Conservation (phyloP, 75 land plant genomes). For the Cunninghamia lanceolata region DNA sequence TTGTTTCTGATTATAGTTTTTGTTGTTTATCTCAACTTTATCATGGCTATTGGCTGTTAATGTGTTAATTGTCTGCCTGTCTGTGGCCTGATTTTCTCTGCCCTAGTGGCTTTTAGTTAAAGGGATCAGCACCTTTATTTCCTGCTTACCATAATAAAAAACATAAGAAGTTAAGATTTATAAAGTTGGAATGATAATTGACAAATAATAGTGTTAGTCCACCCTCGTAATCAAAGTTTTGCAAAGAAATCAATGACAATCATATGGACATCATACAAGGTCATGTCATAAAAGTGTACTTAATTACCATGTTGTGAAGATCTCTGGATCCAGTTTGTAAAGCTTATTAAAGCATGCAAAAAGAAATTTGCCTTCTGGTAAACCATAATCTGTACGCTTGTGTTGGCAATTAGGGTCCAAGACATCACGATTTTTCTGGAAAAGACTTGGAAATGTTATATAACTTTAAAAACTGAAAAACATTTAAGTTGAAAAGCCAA, state of each 20-base stretch:
- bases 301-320: slow-evolving; percentile 86
- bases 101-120: too few species aligned
- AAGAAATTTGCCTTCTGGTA: slow-evolving; percentile 92
- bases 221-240: not conserved
- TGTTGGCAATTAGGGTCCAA: slow-evolving; percentile 70
- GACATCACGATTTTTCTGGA: slow-evolving; percentile 92
- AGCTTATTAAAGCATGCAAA: slow-evolving; percentile 99
- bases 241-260: too few species aligned
- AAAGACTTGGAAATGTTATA: not conserved
- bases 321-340: slow-evolving; percentile 98
- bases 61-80: too few species aligned
- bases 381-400: slow-evolving; percentile 93
- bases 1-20: too few species aligned
- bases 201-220: not conserved
- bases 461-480: not conserved
- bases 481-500: not conserved
- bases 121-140: too few species aligned
- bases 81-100: too few species aligned
- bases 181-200: not conserved
- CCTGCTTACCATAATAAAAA: too few species aligned
- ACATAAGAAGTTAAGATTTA: too few species aligned
- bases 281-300: not conserved
- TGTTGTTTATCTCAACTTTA: too few species aligned
- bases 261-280: not conserved
- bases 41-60: too few species aligned